Evolutionary conservation across 192 early-diverging fungal species (phyloP), one percentile per base, ranked within the genome.

Genomic region (Gryganskiella cystojenkinii): DNA sequence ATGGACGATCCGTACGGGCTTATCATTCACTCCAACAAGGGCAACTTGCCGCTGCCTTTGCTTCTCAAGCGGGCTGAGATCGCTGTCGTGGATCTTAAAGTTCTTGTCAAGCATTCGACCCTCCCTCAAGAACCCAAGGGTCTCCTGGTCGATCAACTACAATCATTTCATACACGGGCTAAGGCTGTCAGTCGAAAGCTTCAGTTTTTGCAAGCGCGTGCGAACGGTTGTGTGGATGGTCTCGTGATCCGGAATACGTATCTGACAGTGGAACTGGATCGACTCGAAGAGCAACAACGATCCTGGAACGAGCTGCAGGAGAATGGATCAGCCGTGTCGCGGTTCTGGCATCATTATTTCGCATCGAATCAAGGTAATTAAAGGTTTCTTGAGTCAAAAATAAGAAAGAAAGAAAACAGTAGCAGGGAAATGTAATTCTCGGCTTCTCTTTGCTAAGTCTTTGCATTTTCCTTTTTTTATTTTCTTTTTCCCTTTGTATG

Each of bases 151-250:
- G 57, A 73, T 10, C 68, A 83, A 46, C 49, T 88, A 19, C 51
- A 61, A 4, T 62, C 69, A 20, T 88, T 84, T 62, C 53, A 83
- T 45, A 42, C 61, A 6, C 71, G 70, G 19, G 81, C 86, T 14
- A 69, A 76, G 35, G 46, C 24, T 0, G 71, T 82, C 34, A 73
- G 81, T n/a, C 56, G 85, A 40, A 62, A 84, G 33, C 44, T 87
- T n/a, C 84, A 85, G 54, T 67, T 71, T 6, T 42, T 87, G 45
- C 82, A 87, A 43, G 70, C 84, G 13, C 71, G 81, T 24, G 81
- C 84, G 6, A 83, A 81, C 43, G 82, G 79, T 10, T 82, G 82
- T 2, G 60, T 88, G 31, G 86, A 88, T 65, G 84, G 84, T n/a
- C 25, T 88, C 10, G 83, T 83, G 27, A 83, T 85, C 11, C 74